Base-by-base conservation (phyloP, 441 rosid genomes). In the Jatropha multifida region DNA sequence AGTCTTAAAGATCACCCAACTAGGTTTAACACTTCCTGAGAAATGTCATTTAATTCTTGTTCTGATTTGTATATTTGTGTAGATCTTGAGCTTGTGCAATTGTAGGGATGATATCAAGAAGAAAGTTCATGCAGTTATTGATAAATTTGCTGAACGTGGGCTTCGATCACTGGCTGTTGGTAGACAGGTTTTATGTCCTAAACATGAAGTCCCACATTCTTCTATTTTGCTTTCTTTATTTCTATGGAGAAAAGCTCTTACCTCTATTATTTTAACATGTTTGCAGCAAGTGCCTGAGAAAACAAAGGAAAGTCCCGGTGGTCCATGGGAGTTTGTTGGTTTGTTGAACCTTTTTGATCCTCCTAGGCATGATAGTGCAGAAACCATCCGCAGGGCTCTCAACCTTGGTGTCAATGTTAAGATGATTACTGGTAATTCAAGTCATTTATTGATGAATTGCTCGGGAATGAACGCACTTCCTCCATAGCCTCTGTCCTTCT, bases 361-460 rank as follows among this genome's bases (percentile, higher is more conserved):
- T 51, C 92, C 92, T 6, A 90, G 94, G 75, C 94, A 90, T 79
- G 92, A 88, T 71, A 90, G 99, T 86, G 99, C 98, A 65, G 99
- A 94, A 77, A 94, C 99, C 70, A 94, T 94, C 62, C 91, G 96
- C 68, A 86, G 89, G 78, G 99, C 98, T 68, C 87, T 95, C 67
- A 81, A 91, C 72, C 99, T 95, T 40, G 99, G 98, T 60, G 99
- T 95, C 49, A 95, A 95, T 65, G 99, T 95, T 73, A 95, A 95
- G 89, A 95, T 95, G 99, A 95, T 95, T 60, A 95, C 99, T 2
- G 99, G 98, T 90, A 74, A 78, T 11, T 38, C 55, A 32, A 60
- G 26, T 41, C 18, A 13, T 77, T 75, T 48, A 27, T 41, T 18
- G 54, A 40, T 46, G 15, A 41, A 54, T 7, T 54, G 2, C 0